Base-by-base conservation (phyloP, 345 rosid genomes). In the Hibiscus syriacus region DNA sequence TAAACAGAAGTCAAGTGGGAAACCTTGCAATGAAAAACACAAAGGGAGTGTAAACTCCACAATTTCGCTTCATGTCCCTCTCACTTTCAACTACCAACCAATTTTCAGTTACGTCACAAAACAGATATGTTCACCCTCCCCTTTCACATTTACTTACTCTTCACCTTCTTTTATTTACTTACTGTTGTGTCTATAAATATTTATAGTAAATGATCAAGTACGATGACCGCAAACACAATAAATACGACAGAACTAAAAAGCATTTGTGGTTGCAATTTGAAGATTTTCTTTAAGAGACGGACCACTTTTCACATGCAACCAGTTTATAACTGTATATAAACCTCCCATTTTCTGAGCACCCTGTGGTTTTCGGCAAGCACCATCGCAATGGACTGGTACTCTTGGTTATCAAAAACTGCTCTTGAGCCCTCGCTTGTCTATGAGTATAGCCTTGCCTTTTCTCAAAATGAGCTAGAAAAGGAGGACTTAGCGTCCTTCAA, bases 321-420 rank as follows among this genome's bases (percentile, higher is more conserved):
- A 38, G 36, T 17, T 60, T 60, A 38, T 22, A 32, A 34, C 27
- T 9, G 17, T 20, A 34, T 10, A 58, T 8, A 61, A 38, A 39
- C 19, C 66, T 20, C 50, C 19, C 39, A 38, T 61, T 5, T 38
- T 61, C 43, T 60, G 62, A 64, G 55, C 55, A 58, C 8, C 16
- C 52, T 34, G 27, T 30, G 57, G 39, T 32, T 66, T 39, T 26
- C 41, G 26, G 39, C 54, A 19, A 49, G 3, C 26, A 27, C 8
- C 25, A 41, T 27, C 70, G 23, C 72, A 45, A 88, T 88, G 98
- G 95, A 92, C 68, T 92, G 97, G 98, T 90, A 84, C 79, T 84
- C 89, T 5, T 92, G 98, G 98, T 53, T 92, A 50, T 85, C 95
- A 5, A 86, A 76, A 74, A 59, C 74, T 75, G 67, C 60, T 66